A percentile compares a stretch with the other conserved stretches of the same genome.
Conservation (phyloP, 1,284 basidiomycete species). For the Tilletia caries region DNA sequence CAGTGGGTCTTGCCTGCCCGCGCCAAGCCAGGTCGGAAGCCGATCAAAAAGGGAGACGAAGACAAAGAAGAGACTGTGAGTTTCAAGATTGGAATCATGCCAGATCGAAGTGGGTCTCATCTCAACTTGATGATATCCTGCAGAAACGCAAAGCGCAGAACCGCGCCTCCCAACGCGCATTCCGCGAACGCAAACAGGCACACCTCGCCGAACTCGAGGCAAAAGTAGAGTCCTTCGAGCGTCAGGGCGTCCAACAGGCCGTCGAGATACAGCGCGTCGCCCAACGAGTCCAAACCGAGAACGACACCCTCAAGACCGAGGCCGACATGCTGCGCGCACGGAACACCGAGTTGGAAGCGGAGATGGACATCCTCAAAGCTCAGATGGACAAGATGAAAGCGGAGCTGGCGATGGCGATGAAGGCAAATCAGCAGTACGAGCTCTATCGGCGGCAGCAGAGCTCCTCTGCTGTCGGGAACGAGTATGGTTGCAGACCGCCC, state of each 20-base stretch:
- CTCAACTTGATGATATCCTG: not conserved
- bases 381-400: not conserved
- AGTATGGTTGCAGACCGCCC: slow-evolving; percentile 29
- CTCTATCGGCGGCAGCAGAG: not conserved
- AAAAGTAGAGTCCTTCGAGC: slow-evolving; percentile 47
- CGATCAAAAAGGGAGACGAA: slow-evolving; percentile 26
- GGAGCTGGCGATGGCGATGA: not conserved
- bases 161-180: slow-evolving; percentile 44
- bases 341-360: slow-evolving; percentile 26
- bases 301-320: slow-evolving; percentile 30
- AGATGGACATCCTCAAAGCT: not conserved
- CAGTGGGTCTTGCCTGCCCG: slow-evolving; percentile 51
- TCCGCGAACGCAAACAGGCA: slow-evolving; percentile 43
- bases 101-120: not conserved
- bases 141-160: slow-evolving; percentile 51
- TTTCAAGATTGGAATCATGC: not conserved
- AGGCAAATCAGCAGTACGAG: not conserved
- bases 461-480: slow-evolving; percentile 5
- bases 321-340: slow-evolving; percentile 28
- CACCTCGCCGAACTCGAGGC: slow-evolving; percentile 42
- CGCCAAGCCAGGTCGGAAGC: slow-evolving; percentile 52
- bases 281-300: slow-evolving; percentile 37
- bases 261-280: slow-evolving; percentile 48
- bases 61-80: slow-evolving; percentile 43
- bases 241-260: slow-evolving; percentile 38